Percentiles rank a stretch among this genome's conserved stretches.
Conservation (phyloP, 1,139 yeast species). For the Saccharomyces hybrid region DNA sequence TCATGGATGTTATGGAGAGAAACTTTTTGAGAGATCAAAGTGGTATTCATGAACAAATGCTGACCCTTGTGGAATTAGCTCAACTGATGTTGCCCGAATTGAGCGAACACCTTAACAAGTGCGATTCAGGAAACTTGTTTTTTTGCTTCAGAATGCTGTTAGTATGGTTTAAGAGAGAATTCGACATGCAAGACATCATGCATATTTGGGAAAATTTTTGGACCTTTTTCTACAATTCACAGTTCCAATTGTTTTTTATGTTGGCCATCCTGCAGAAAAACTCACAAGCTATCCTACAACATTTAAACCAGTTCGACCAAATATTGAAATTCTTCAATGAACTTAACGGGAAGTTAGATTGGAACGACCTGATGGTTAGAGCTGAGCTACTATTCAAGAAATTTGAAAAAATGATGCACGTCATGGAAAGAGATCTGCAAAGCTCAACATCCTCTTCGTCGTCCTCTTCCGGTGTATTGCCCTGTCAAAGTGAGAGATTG, state of each 20-base stretch:
- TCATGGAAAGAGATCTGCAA: conserved; percentile 36
- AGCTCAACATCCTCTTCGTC: not conserved
- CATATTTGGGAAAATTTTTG: conserved; percentile 85
- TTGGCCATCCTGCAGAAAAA: conserved; percentile 81
- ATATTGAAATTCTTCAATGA: conserved; percentile 90
- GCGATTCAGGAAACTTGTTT: conserved; percentile 84
- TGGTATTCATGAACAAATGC: conserved; percentile 87
- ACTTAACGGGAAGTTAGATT: conserved; percentile 63
- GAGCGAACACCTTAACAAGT: conserved; percentile 72
- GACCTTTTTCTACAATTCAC: conserved; percentile 80
- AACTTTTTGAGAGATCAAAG: conserved; percentile 85
- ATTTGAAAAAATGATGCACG: conserved; percentile 69
- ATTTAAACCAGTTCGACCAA: conserved; percentile 75
- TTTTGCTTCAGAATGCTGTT: conserved; percentile 91
- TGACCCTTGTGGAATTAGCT: conserved; percentile 70
- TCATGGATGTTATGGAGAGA: conserved; percentile 94
- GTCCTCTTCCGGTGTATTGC: conserved; percentile 5
- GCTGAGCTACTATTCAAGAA: conserved; percentile 75
- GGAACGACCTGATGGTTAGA: conserved; percentile 67
- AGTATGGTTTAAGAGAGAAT: conserved; percentile 93
- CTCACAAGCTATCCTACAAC: conserved; percentile 67
- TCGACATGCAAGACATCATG: conserved; percentile 70
- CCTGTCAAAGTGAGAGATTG: conserved; percentile 46
- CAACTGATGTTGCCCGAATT: conserved; percentile 84
- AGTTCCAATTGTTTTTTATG: conserved; percentile 80